phyloP scores from a whole-genome alignment of 2,329 filamentous ascomycete genomes.

The Trichoderma pleuroti region DNA sequence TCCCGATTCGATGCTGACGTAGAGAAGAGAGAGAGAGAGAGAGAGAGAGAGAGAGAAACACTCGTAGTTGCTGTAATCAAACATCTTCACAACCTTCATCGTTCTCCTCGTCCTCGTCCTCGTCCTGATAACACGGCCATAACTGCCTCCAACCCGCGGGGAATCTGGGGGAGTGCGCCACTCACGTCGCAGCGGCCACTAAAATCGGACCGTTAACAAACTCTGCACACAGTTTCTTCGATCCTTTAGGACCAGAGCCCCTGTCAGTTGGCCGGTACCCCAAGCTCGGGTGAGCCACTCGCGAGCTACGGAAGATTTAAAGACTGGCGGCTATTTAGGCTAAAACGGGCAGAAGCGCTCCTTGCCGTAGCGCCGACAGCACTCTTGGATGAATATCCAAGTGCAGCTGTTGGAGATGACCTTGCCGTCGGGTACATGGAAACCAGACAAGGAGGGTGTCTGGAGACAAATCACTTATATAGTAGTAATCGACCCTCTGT shows the following conservation, averaged over 20 bases:
- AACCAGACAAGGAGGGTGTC: background rate
- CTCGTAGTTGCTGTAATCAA: background rate
- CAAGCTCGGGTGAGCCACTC: slow-evolving; percentile 11
- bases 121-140: background rate
- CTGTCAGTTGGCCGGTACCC: slow-evolving; percentile 5
- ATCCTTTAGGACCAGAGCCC: slow-evolving; percentile 11
- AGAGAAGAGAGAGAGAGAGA: no score
- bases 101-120: background rate
- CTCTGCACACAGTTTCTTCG: background rate
- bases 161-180: background rate
- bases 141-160: background rate
- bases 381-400: slow-evolving; percentile 1
- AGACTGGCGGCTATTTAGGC: slow-evolving; percentile 12
- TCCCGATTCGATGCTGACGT: no score
- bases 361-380: slow-evolving; percentile 8
- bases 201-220: slow-evolving; percentile 15
- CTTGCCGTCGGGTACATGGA: slow-evolving; percentile 14
- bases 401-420: background rate
- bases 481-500: slow-evolving; percentile 11
- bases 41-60: background rate
- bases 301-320: slow-evolving; percentile 14
- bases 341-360: slow-evolving; percentile 12
- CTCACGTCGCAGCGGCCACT: slow-evolving; percentile 3
- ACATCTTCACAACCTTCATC: background rate
- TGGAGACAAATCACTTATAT: slow-evolving; percentile 15